Percentiles rank a stretch among this genome's conserved stretches.
These are phyloP conservation scores for Russula olivacea DNA, from an alignment of 768 basidiomycete genomes.

Conservation along the genomic window DNA sequence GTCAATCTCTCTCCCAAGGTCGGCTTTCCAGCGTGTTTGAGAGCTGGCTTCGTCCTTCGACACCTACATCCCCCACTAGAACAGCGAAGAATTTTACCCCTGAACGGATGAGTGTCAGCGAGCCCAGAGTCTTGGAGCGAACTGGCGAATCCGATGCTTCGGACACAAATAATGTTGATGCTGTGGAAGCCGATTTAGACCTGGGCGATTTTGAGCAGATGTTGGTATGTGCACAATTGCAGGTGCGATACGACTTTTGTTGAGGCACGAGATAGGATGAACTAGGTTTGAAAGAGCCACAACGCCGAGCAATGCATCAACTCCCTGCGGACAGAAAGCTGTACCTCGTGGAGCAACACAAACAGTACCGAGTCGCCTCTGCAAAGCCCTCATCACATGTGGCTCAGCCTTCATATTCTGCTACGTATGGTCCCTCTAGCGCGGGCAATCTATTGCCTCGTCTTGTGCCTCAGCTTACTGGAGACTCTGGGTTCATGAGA, in stretches of 20 bases:
- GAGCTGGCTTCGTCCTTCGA: slow-evolving; percentile 49
- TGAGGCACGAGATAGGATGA: slow-evolving; percentile 47
- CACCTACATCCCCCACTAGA: slow-evolving; percentile 38
- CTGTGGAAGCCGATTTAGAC: slow-evolving; percentile 36
- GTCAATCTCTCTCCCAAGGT: slow-evolving; percentile 48
- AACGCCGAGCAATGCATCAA: slow-evolving; percentile 55
- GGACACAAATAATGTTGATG: slow-evolving; percentile 30
- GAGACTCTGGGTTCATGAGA: slow-evolving; percentile 59
- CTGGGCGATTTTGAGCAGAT: slow-evolving; percentile 55
- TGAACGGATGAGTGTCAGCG: slow-evolving; percentile 61
- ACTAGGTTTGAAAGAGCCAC: slow-evolving; percentile 65
- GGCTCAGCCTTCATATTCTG: slow-evolving; percentile 37
- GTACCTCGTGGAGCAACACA: slow-evolving; percentile 57
- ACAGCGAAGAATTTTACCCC: slow-evolving; percentile 20
- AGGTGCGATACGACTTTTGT: slow-evolving; percentile 10
- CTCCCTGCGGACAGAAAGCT: slow-evolving; percentile 59
- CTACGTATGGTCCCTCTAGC: slow-evolving; percentile 56
- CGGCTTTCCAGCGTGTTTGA: slow-evolving; percentile 64
- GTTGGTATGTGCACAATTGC: slow-evolving; percentile 44
- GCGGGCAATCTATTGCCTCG: slow-evolving; percentile 54
- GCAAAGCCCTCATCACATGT: slow-evolving; percentile 30
- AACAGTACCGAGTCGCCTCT: slow-evolving; percentile 35
- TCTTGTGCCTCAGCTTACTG: slow-evolving; percentile 70
- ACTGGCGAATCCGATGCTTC: slow-evolving; percentile 26
- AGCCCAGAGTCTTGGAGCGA: slow-evolving; percentile 53